Evolutionary conservation across 768 basidiomycete species (phyloP).

Genomic region (Tylopilus vinaceipallidus): DNA sequence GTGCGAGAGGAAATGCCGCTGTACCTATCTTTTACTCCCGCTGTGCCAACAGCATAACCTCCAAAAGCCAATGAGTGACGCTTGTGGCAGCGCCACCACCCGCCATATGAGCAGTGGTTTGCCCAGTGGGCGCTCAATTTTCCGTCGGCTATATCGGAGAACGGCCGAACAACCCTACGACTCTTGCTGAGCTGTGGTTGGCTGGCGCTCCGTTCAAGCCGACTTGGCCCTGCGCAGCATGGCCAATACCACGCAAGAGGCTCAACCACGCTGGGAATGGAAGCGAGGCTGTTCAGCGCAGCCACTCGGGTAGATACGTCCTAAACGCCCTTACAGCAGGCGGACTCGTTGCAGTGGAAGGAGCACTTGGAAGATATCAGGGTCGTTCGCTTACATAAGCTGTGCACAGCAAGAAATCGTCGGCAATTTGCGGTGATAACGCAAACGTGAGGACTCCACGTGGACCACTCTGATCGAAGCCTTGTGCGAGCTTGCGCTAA

Average conservation of each 20-base stretch:
- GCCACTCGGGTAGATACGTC: background rate
- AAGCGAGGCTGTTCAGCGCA: constrained; percentile 2
- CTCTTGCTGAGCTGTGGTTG: constrained; percentile 11
- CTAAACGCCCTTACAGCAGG: background rate
- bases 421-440: background rate
- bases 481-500: background rate
- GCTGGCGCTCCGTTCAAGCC: background rate
- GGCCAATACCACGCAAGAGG: constrained; percentile 1
- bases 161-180: background rate
- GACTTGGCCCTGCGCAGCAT: background rate
- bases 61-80: too few species aligned
- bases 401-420: background rate
- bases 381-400: constrained; percentile 7
- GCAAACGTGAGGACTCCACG: constrained; percentile 1
- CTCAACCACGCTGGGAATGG: constrained; percentile 1
- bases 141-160: constrained; percentile 6
- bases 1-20: too few species aligned
- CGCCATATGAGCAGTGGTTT: background rate
- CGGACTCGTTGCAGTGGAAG: background rate
- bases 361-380: background rate
- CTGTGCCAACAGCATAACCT: too few species aligned
- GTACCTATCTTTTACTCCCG: too few species aligned
- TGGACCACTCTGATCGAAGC: background rate
- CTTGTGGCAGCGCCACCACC: background rate
- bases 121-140: too few species aligned